Evolutionary conservation across 2,329 filamentous ascomycete genomes (phyloP).

Genomic region (Davidsoniella eucalypti): DNA sequence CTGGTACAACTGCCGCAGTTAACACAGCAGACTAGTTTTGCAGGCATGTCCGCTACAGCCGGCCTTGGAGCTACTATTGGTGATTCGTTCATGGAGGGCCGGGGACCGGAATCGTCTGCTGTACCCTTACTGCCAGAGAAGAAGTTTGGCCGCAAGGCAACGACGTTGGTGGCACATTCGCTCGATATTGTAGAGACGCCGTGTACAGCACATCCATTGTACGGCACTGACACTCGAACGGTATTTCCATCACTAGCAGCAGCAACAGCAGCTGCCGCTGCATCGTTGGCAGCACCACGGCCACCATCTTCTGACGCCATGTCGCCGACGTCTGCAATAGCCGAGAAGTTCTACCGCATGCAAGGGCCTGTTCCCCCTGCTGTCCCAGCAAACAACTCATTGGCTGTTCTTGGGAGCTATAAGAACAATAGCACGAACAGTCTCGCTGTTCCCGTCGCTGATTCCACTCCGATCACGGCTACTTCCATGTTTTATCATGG

Average conservation of each 20-base stretch:
- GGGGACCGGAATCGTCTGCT: too few relatives aligned
- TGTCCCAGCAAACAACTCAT: not conserved
- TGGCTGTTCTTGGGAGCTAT: not conserved
- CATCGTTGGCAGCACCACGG: not conserved
- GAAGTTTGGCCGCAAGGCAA: not conserved
- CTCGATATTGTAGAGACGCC: constrained; percentile 5
- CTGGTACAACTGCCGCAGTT: not conserved
- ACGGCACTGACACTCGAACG: not conserved
- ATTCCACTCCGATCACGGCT: not conserved
- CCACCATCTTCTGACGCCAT: not conserved
- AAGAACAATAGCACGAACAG: too few relatives aligned
- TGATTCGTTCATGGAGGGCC: too few relatives aligned
- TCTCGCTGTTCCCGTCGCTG: too few relatives aligned
- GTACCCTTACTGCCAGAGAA: not conserved
- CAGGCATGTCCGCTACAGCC: not conserved
- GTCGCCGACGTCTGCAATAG: constrained; percentile 10
- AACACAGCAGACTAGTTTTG: constrained; percentile 1
- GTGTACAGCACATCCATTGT: constrained; percentile 1
- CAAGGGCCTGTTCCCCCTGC: not conserved
- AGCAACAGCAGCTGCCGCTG: not conserved
- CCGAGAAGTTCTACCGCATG: constrained; percentile 6
- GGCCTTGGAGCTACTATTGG: not conserved
- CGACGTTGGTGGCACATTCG: not conserved
- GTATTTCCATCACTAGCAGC: not conserved
- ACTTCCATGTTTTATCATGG: not conserved